These are phyloP conservation scores for Perilla frutescens DNA, from an alignment of 257 asterid species.

Conservation along the genomic window DNA sequence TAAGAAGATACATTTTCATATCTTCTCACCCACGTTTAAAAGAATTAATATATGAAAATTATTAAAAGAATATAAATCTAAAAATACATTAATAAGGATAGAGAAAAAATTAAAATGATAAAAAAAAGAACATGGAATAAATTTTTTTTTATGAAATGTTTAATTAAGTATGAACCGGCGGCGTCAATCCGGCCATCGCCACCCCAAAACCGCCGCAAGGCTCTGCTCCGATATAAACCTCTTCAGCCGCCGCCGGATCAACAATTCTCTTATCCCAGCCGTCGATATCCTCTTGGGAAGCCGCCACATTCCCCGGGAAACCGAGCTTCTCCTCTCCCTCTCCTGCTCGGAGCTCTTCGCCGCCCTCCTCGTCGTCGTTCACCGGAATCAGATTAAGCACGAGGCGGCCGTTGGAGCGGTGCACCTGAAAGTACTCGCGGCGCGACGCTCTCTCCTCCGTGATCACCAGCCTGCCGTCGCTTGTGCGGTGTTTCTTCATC, in stretches of 20 bases:
- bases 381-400: conserved; percentile 50
- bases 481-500: conserved; percentile 47
- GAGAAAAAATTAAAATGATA: too few relatives aligned
- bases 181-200: conserved; percentile 41
- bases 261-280: conserved; percentile 4
- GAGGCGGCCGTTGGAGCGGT: conserved; percentile 63
- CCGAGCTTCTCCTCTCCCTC: too few relatives aligned
- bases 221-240: conserved; percentile 19
- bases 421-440: conserved; percentile 51
- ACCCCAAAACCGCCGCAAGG: conserved; percentile 45
- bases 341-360: too few relatives aligned
- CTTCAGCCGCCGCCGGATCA: conserved; percentile 19
- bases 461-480: conserved; percentile 68
- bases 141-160: too few relatives aligned
- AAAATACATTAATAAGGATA: too few relatives aligned
- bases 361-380: conserved; percentile 18
- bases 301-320: neutral
- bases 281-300: neutral
- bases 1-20: neutral
- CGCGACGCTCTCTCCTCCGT: conserved; percentile 50
- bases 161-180: conserved; percentile 45
- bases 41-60: too few relatives aligned
- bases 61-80: too few relatives aligned
- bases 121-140: too few relatives aligned
- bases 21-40: too few relatives aligned